phyloP scores from a whole-genome alignment of 1,139 yeast genomes.

The Hemisphaericaspora lyxosophila region DNA sequence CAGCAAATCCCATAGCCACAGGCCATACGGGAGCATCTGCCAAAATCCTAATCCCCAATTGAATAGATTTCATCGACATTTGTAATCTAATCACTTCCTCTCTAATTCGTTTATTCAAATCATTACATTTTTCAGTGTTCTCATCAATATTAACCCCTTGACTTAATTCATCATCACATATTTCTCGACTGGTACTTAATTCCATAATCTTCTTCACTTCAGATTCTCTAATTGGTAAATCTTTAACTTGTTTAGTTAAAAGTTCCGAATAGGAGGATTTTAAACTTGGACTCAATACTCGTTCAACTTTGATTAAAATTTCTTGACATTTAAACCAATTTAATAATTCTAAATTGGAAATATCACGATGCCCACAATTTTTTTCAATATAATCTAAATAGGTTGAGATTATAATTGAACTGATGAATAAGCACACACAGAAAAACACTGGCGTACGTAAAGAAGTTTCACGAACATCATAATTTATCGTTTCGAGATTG shows the following conservation, averaged over 20 bases:
- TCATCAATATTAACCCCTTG: conserved; percentile 8
- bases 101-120: conserved; percentile 30
- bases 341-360: conserved; percentile 46
- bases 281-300: conserved; percentile 31
- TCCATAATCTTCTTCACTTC: conserved; percentile 7
- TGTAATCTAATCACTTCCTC: conserved; percentile 37
- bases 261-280: conserved; percentile 51
- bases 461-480: conserved; percentile 60
- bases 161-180: conserved; percentile 13
- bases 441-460: conserved; percentile 74
- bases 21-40: conserved; percentile 89
- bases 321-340: conserved; percentile 53
- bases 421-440: conserved; percentile 63
- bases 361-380: conserved; percentile 22
- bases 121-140: conserved; percentile 8
- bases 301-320: conserved; percentile 56
- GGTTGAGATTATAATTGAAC: conserved; percentile 60
- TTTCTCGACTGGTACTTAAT: conserved; percentile 13
- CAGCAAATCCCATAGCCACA: conserved; percentile 70
- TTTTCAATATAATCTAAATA: conserved; percentile 55
- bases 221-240: conserved; percentile 5
- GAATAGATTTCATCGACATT: conserved; percentile 56
- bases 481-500: conserved; percentile 56
- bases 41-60: conserved; percentile 67
- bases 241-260: conserved; percentile 31